phyloP scores from a whole-genome alignment of 2,329 filamentous ascomycete species.

The Aureobasidium uvarum region DNA sequence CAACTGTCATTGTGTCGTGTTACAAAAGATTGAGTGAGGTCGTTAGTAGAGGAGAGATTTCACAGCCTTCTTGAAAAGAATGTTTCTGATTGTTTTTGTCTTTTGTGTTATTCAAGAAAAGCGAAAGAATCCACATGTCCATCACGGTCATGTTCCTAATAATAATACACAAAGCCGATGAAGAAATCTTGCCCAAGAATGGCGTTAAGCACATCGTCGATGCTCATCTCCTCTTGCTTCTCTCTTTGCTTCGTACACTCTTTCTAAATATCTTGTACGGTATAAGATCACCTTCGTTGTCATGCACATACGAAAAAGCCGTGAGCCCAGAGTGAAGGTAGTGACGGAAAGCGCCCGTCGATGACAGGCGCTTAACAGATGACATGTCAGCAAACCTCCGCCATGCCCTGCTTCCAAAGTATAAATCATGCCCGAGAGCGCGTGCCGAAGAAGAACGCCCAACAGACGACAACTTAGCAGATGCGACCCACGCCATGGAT shows the following conservation, averaged over 20 bases:
- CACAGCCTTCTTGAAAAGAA: neutral
- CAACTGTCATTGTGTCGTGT: too few species aligned
- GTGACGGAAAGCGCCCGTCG: neutral
- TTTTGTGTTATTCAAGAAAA: neutral
- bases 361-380: neutral
- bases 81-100: neutral
- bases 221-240: neutral
- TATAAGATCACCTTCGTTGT: neutral
- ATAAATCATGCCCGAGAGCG: neutral
- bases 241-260: neutral
- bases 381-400: neutral
- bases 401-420: neutral
- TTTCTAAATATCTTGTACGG: neutral
- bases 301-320: neutral
- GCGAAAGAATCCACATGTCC: neutral
- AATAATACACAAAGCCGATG: neutral
- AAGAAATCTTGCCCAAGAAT: neutral
- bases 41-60: neutral
- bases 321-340: neutral
- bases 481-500: neutral
- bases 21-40: too few species aligned
- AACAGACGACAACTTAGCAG: neutral
- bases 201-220: neutral
- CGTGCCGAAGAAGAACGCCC: neutral
- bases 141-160: neutral